phyloP scores from a whole-genome alignment of 2,329 filamentous ascomycete species.

The Cyanodermella asteris region DNA sequence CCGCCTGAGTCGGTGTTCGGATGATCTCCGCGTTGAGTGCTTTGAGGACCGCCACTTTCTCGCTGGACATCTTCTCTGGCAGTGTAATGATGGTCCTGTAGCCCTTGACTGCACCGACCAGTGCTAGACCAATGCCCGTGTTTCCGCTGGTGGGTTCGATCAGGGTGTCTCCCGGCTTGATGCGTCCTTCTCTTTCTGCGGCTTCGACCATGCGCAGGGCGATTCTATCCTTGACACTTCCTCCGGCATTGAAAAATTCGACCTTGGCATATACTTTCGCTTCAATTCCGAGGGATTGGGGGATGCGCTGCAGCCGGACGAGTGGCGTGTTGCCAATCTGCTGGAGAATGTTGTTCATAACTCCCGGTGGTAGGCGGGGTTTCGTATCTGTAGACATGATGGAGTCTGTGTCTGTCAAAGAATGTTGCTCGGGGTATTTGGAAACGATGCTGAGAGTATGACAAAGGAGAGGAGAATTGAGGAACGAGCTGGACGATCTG shows the following conservation, averaged over 20 bases:
- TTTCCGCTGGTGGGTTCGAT: constrained; percentile 98
- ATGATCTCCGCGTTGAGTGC: constrained; percentile 94
- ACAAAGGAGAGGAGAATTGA: too few relatives aligned
- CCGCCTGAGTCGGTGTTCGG: constrained; percentile 84
- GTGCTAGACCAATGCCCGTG: constrained; percentile 86
- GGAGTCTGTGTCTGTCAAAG: too few relatives aligned
- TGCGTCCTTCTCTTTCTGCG: constrained; percentile 73
- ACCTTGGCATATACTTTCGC: constrained; percentile 78
- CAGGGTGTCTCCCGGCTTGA: constrained; percentile 89
- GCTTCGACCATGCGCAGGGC: constrained; percentile 94
- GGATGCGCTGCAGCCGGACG: constrained; percentile 79
- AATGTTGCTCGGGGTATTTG: too few relatives aligned
- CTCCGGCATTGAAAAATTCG: constrained; percentile 84
- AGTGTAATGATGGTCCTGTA: constrained; percentile 98
- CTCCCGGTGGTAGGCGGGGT: constrained; percentile 30
- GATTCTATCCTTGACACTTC: constrained; percentile 87
- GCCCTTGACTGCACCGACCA: constrained; percentile 81
- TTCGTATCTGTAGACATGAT: constrained; percentile 26
- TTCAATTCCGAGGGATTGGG: constrained; percentile 72
- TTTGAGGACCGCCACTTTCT: constrained; percentile 88
- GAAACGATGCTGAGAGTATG: too few relatives aligned
- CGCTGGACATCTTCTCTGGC: constrained; percentile 96
- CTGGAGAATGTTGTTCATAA: constrained; percentile 50
- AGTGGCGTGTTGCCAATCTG: constrained; percentile 94
- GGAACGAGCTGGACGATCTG: too few relatives aligned